Evolutionary conservation across 2,329 filamentous ascomycete species (phyloP).

Genomic region (Alternaria sp.): DNA sequence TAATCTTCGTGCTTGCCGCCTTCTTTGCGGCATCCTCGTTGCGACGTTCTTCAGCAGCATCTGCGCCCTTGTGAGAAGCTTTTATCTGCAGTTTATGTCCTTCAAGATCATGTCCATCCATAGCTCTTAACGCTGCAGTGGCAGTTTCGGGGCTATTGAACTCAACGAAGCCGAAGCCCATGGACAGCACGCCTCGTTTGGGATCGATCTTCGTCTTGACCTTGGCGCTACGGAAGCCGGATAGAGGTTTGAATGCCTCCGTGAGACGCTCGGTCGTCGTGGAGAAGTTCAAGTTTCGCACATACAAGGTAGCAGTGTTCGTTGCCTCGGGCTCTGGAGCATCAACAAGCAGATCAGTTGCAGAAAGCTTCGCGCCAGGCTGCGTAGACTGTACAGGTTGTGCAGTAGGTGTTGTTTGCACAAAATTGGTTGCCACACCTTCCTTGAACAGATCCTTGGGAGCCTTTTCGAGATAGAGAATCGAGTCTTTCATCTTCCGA

Average conservation of each 20-base stretch:
- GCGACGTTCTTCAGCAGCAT: conserved; percentile 86
- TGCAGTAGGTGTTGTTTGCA: conserved; percentile 39
- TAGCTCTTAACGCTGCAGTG: conserved; percentile 78
- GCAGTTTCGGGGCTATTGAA: conserved; percentile 82
- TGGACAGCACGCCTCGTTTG: conserved; percentile 91
- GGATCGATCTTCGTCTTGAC: conserved; percentile 94
- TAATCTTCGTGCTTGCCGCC: conserved; percentile 84
- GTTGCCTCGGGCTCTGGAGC: conserved; percentile 61
- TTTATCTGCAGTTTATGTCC: conserved; percentile 85
- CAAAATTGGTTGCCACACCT: conserved; percentile 39
- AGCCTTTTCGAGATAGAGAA: conserved; percentile 92
- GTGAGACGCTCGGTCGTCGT: conserved; percentile 80
- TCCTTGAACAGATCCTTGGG: conserved; percentile 78
- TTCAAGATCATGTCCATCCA: conserved; percentile 89
- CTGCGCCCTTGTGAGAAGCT: conserved; percentile 83
- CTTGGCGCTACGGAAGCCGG: conserved; percentile 86
- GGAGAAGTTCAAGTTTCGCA: conserved; percentile 91
- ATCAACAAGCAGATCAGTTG: conserved; percentile 72
- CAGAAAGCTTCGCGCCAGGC: conserved; percentile 65
- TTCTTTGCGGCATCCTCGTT: conserved; percentile 87
- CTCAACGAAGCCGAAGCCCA: conserved; percentile 93
- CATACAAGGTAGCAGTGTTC: conserved; percentile 84
- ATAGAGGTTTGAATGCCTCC: conserved; percentile 79
- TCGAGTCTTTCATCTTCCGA: conserved; percentile 86
- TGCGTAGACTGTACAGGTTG: conserved; percentile 22